Conservation (phyloP, 1,284 basidiomycete genomes). For the Vanrija sp. region DNA sequence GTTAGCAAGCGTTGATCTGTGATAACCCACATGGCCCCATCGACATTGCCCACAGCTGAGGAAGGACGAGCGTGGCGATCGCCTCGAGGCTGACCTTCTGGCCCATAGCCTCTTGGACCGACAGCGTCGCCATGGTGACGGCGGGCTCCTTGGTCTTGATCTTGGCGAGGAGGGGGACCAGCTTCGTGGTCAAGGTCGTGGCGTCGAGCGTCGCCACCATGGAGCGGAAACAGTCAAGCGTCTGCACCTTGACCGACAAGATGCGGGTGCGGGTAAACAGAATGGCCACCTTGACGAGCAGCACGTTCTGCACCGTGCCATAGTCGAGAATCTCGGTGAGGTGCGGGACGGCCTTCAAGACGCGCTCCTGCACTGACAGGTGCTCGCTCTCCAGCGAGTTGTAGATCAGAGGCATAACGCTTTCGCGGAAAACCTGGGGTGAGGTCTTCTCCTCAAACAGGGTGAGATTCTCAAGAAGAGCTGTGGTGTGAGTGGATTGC, state of each 20-base stretch:
- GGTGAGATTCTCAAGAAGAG: slow-evolving; percentile 79
- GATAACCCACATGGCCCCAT: slow-evolving; percentile 77
- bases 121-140: slow-evolving; percentile 90
- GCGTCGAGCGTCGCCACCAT: slow-evolving; percentile 96
- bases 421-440: slow-evolving; percentile 78
- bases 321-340: slow-evolving; percentile 92
- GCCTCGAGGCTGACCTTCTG: slow-evolving; percentile 91
- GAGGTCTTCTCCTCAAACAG: slow-evolving; percentile 88
- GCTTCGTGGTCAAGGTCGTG: slow-evolving; percentile 83
- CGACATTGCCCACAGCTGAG: slow-evolving; percentile 92
- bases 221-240: slow-evolving; percentile 77
- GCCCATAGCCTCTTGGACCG: slow-evolving; percentile 95
- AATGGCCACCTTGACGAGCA: slow-evolving; percentile 80
- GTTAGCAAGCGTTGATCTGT: slow-evolving; percentile 12
- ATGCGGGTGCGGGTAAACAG: slow-evolving; percentile 86
- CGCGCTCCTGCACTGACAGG: slow-evolving; percentile 82
- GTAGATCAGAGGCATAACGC: slow-evolving; percentile 94
- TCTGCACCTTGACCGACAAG: slow-evolving; percentile 81
- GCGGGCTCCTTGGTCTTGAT: slow-evolving; percentile 93
- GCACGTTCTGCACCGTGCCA: slow-evolving; percentile 76
- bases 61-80: slow-evolving; percentile 85
- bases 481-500: slow-evolving; percentile 18
- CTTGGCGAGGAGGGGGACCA: slow-evolving; percentile 87
- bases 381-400: slow-evolving; percentile 92
- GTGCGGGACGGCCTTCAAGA: slow-evolving; percentile 75